A percentile compares a stretch with the other conserved stretches of the same genome.
Evolutionary conservation across 139 green algal genomes (phyloP).

Genomic region (Volvox africanus): DNA sequence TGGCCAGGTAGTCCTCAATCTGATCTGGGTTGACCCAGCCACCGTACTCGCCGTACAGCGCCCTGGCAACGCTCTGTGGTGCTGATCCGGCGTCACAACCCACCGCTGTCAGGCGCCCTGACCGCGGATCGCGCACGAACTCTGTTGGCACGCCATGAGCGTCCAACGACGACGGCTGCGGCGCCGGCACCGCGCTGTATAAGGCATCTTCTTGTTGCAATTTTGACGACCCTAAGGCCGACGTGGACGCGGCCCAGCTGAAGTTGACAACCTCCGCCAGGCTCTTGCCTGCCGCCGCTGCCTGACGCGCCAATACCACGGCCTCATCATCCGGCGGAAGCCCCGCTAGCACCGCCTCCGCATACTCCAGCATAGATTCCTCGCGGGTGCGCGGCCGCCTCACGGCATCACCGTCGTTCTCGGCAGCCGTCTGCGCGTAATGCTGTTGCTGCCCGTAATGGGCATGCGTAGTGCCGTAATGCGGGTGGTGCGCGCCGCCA

Average conservation of each 20-base stretch:
- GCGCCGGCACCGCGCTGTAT: not conserved
- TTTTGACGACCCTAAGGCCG: not conserved
- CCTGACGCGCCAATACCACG: slow-evolving; percentile 63
- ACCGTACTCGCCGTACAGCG: slow-evolving; percentile 39
- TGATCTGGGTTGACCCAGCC: slow-evolving; percentile 31
- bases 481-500: not conserved
- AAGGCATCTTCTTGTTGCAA: not conserved
- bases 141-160: slow-evolving; percentile 9
- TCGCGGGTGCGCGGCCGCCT: slow-evolving; percentile 8
- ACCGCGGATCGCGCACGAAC: slow-evolving; percentile 28
- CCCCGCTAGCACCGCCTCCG: slow-evolving; percentile 61
- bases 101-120: slow-evolving; percentile 33
- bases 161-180: not conserved
- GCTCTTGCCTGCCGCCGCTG: slow-evolving; percentile 57
- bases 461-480: not conserved
- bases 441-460: too few species aligned
- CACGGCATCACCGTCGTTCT: not conserved
- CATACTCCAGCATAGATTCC: slow-evolving; percentile 45
- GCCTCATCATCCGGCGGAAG: slow-evolving; percentile 73
- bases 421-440: not conserved
- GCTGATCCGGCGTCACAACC: not conserved
- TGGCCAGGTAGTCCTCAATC: slow-evolving; percentile 29
- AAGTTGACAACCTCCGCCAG: slow-evolving; percentile 61
- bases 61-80: not conserved
- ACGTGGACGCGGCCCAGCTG: not conserved